Conservation (phyloP, 257 asterid species). For the Nicotiana undulata region DNA sequence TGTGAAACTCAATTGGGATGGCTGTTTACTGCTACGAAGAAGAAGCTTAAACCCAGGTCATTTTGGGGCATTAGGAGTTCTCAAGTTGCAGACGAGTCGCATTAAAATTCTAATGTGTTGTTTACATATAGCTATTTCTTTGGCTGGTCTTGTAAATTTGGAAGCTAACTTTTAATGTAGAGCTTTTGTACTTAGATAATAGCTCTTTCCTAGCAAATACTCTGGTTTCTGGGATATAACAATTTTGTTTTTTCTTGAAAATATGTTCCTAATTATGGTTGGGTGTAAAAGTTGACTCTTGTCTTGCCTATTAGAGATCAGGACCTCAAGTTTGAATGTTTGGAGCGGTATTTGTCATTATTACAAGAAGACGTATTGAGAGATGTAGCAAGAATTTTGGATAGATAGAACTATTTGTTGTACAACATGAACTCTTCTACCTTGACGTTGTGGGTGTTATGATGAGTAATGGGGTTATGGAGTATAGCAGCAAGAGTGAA, state of each 20-base stretch:
- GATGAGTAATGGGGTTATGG: no score
- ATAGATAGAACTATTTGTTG: no score
- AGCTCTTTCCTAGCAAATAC: not conserved
- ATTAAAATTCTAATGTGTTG: slow-evolving; percentile 9
- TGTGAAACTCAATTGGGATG: slow-evolving; percentile 85
- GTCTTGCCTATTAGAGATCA: not conserved
- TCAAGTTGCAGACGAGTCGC: slow-evolving; percentile 55
- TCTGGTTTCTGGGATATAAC: not conserved
- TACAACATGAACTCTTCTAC: no score
- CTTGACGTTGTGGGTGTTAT: no score
- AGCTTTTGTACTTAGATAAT: not conserved
- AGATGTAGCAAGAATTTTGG: no score
- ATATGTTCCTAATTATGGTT: not conserved
- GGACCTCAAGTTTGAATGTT: no score
- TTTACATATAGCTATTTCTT: not conserved
- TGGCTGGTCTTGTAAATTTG: not conserved
- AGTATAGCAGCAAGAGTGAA: not conserved
- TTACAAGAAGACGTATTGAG: no score
- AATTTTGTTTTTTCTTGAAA: not conserved
- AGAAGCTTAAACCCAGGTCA: slow-evolving; percentile 59
- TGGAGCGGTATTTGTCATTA: no score
- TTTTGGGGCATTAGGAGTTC: slow-evolving; percentile 95
- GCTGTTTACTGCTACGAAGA: slow-evolving; percentile 69
- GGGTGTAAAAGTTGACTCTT: not conserved
- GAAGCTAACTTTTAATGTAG: not conserved